These are phyloP conservation scores for Fragilaria radians DNA, from an alignment of 108 stramenopile genomes.

Conservation along the genomic window DNA sequence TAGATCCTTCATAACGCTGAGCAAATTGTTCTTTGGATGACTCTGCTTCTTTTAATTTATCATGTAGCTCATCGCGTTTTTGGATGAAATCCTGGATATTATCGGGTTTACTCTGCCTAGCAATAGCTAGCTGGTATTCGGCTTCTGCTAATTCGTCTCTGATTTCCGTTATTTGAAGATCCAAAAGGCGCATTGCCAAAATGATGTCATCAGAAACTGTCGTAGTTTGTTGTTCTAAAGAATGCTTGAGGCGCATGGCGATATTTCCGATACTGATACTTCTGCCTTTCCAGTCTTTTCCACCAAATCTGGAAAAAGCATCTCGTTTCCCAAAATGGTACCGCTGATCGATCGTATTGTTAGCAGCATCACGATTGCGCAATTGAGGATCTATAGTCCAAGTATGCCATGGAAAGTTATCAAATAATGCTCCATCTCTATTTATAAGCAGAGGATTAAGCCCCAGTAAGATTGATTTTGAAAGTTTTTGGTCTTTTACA, in stretches of 20 bases:
- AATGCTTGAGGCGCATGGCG: conserved; percentile 25
- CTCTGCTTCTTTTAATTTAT: conserved; percentile 23
- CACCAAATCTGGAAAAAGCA: conserved; percentile 79
- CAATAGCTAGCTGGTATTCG: conserved; percentile 54
- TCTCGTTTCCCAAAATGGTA: conserved; percentile 77
- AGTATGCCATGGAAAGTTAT: conserved; percentile 64
- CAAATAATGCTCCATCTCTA: conserved; percentile 66
- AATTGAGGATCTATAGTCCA: conserved; percentile 69
- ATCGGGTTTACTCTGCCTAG: conserved; percentile 7
- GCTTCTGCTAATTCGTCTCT: conserved; percentile 64
- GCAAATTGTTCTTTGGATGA: conserved; percentile 11
- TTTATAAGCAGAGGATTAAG: conserved; percentile 55
- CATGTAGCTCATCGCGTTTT: background rate
- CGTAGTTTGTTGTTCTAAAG: conserved; percentile 27
- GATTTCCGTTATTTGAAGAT: conserved; percentile 59
- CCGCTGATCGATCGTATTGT: conserved; percentile 48
- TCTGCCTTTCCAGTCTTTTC: conserved; percentile 67
- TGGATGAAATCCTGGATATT: conserved; percentile 5
- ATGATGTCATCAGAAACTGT: conserved; percentile 9
- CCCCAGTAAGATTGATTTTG: conserved; percentile 42
- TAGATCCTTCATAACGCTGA: background rate
- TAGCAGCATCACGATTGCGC: conserved; percentile 65
- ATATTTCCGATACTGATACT: conserved; percentile 49
- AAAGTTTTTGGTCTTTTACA: conserved; percentile 27
- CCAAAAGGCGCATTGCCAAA: conserved; percentile 51